These are phyloP conservation scores for Venustampulla echinocandica DNA, from an alignment of 495 filamentous ascomycete genomes.

Conservation along the genomic window DNA sequence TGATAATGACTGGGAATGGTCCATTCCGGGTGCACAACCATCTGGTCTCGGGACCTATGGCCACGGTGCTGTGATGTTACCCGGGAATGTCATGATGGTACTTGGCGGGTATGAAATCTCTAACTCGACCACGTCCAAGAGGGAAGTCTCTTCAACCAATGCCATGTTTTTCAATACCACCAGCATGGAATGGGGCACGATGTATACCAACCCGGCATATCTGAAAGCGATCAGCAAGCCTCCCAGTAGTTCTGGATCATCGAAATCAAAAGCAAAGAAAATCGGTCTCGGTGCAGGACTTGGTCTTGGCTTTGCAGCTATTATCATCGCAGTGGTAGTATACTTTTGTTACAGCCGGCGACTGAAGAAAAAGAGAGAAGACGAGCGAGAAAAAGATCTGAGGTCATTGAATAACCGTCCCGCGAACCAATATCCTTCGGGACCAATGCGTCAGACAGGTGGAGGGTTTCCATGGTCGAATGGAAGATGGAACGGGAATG, in stretches of 20 bases:
- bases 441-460: conserved; percentile 5
- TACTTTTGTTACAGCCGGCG: conserved; percentile 52
- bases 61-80: conserved; percentile 75
- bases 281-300: conserved; percentile 68
- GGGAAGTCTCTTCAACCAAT: conserved; percentile 28
- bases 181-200: conserved; percentile 58
- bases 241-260: background rate
- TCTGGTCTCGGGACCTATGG: conserved; percentile 58
- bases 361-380: conserved; percentile 28
- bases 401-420: conserved; percentile 8
- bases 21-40: conserved; percentile 44
- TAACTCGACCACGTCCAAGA: conserved; percentile 31
- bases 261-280: conserved; percentile 27
- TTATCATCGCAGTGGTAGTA: conserved; percentile 40
- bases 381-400: conserved; percentile 16
- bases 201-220: conserved; percentile 53
- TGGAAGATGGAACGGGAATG: conserved; percentile 6
- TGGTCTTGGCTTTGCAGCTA: conserved; percentile 52
- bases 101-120: conserved; percentile 71
- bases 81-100: conserved; percentile 84
- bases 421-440: conserved; percentile 6
- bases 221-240: conserved; percentile 4
- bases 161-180: conserved; percentile 72
- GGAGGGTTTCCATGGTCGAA: conserved; percentile 16
- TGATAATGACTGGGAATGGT: conserved; percentile 65